Base-by-base conservation (phyloP, 2,329 filamentous ascomycete genomes). In the Hymenoscyphus linearis region DNA sequence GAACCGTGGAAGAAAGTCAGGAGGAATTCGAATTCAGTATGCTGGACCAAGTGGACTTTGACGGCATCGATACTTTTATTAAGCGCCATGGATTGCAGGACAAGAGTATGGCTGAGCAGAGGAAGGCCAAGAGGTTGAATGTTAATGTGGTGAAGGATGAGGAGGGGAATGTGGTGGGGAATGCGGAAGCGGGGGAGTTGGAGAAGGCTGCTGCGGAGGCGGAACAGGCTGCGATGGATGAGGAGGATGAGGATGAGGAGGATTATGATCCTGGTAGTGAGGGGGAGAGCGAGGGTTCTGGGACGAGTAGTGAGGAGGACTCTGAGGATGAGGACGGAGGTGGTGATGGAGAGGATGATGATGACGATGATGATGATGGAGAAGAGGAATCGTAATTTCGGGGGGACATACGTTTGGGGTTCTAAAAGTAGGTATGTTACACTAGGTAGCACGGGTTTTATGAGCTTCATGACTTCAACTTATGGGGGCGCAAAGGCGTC, bases 41-140 rank as follows among this genome's bases (percentile, higher is more conserved):
- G 86, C 72, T 89, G 18, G 86, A 89, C 67, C 86, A 89, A 73
- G 84, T 85, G 65, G 85, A 89, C 69, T 88, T 86, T 63, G 76
- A 75, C 4, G 82, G 80, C 25, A 88, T 89, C 63, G 84, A 87
- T 67, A 80, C 70, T n/a, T 89, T 86, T 68, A 78, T 89, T 54
- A 80, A 81, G 68, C 78, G 78, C 10, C 82, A 88, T 66, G 78
- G 81, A 0, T 77, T 89, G 27, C 83, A 87, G 64, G 85, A 89
- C 68, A 78, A 84, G 62, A 88, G 86, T 69, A 85, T 89, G 84
- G 86, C 85, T 0, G 86, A 89, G 69, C 81, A 84, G 70, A 75
- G 86, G 57, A 85, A 85, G 68, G 86, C 84, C 1, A 88, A 87
- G 78, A 76, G 81, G 31, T 72, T 87, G 57, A 80, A 81, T 66